phyloP scores from a whole-genome alignment of 2,329 filamentous ascomycete species.

The Elsinoe fawcettii region DNA sequence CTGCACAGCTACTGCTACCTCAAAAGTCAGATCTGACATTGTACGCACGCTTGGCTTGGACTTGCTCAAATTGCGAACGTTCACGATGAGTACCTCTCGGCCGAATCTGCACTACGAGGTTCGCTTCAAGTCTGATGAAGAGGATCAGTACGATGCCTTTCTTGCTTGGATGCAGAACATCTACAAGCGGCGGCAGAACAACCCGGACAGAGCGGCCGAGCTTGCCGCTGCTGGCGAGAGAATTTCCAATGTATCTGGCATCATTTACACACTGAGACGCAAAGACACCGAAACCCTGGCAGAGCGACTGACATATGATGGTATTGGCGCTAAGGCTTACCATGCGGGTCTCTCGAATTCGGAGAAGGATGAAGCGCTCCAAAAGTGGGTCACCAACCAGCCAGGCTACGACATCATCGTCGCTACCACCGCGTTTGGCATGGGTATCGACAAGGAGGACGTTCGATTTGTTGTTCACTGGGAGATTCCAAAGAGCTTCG shows the following conservation, averaged over 20 bases:
- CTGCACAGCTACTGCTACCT: constrained; percentile 83
- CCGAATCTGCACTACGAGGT: constrained; percentile 88
- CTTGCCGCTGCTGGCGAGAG: constrained; percentile 46
- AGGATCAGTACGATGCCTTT: constrained; percentile 68
- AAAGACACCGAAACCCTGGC: constrained; percentile 68
- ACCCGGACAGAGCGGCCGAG: constrained; percentile 50
- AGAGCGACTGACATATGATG: constrained; percentile 55
- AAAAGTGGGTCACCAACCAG: constrained; percentile 64
- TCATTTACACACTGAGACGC: constrained; percentile 71
- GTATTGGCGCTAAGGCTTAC: constrained; percentile 66
- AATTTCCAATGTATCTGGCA: constrained; percentile 60
- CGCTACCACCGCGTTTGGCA: constrained; percentile 91
- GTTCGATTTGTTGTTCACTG: constrained; percentile 94
- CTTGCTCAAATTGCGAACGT: constrained; percentile 56
- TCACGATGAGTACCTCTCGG: constrained; percentile 75
- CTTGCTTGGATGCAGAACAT: constrained; percentile 67
- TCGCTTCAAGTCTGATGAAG: constrained; percentile 68
- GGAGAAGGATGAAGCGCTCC: constrained; percentile 62
- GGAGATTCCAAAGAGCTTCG: constrained; percentile 88
- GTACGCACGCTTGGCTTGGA: constrained; percentile 65
- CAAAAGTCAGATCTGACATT: constrained; percentile 73
- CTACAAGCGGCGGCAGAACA: constrained; percentile 57
- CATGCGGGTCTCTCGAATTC: constrained; percentile 60
- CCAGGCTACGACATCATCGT: constrained; percentile 84
- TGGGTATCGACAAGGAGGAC: constrained; percentile 95